Evolutionary conservation across 140 eudicot species (phyloP).

Genomic region (Senecio squalidus): DNA sequence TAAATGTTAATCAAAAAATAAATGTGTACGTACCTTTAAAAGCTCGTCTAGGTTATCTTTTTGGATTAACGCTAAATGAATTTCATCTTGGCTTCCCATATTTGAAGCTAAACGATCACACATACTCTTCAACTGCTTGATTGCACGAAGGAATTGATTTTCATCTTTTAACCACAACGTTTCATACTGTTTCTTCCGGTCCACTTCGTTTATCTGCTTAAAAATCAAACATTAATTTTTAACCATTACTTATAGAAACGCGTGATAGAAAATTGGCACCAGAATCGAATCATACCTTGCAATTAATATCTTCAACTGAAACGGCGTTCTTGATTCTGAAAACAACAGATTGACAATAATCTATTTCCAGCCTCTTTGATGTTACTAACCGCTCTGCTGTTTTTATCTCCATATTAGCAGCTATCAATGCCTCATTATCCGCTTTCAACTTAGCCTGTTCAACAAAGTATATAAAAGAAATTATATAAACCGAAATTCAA

Average conservation of each 20-base stretch:
- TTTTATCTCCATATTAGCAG: constrained; percentile 41
- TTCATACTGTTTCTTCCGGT: constrained; percentile 44
- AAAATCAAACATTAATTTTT: neutral
- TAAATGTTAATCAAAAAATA: neutral
- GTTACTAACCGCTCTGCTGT: constrained; percentile 30
- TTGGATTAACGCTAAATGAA: constrained; percentile 41
- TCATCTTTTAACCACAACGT: constrained; percentile 48
- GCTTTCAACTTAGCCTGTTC: constrained; percentile 36
- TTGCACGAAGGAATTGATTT: constrained; percentile 43
- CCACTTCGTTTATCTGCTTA: constrained; percentile 43
- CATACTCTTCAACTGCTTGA: constrained; percentile 43
- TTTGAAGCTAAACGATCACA: constrained; percentile 41
- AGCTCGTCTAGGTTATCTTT: constrained; percentile 37
- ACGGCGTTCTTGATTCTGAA: constrained; percentile 46
- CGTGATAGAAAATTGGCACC: neutral
- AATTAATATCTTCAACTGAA: constrained; percentile 45
- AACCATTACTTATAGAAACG: neutral
- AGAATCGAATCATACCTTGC: constrained; percentile 30
- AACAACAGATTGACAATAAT: constrained; percentile 35
- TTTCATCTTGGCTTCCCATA: constrained; percentile 45
- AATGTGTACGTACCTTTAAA: constrained; percentile 34
- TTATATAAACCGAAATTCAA: neutral
- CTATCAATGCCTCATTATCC: constrained; percentile 20
- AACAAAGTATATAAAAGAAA: constrained; percentile 11
- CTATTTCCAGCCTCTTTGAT: constrained; percentile 48